phyloP scores from a whole-genome alignment of 1,139 yeast species.

The Taphrina deformans region DNA sequence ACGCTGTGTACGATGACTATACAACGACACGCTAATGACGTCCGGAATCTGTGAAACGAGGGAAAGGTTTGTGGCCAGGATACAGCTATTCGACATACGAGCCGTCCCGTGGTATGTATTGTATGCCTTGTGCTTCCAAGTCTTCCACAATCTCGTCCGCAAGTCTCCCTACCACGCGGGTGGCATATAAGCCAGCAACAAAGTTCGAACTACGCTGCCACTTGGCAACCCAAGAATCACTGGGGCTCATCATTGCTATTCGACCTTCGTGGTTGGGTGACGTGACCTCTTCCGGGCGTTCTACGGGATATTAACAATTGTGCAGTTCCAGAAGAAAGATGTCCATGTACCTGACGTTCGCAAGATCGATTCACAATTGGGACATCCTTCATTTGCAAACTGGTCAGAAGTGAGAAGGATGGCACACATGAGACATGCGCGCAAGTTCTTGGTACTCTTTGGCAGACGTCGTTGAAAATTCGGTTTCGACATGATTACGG shows the following conservation, averaged over 20 bases:
- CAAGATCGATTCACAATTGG: conserved; percentile 90
- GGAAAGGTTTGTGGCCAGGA: no score
- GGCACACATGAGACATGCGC: conserved; percentile 98
- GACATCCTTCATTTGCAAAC: conserved; percentile 60
- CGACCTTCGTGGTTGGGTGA: conserved; percentile 76
- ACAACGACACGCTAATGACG: no score
- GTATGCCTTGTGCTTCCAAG: conserved; percentile 68
- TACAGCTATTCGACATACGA: conserved; percentile 86
- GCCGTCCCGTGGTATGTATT: conserved; percentile 95
- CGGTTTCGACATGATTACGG: background rate
- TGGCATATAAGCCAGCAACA: conserved; percentile 85
- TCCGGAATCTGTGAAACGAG: no score
- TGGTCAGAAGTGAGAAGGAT: conserved; percentile 62
- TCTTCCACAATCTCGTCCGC: conserved; percentile 82
- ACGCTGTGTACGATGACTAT: no score
- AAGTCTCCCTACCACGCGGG: conserved; percentile 84
- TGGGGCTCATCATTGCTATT: conserved; percentile 85
- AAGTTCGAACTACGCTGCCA: conserved; percentile 94
- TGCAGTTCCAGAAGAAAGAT: conserved; percentile 65
- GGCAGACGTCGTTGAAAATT: conserved; percentile 8
- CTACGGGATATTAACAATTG: conserved; percentile 54
- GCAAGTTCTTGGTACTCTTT: conserved; percentile 40
- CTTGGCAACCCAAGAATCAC: conserved; percentile 87
- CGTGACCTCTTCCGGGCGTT: conserved; percentile 48
- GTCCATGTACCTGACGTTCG: conserved; percentile 44